Percentiles rank a stretch among this genome's conserved stretches.
These are phyloP conservation scores for Mycena maculata DNA, from an alignment of 768 basidiomycete genomes.

Conservation along the genomic window DNA sequence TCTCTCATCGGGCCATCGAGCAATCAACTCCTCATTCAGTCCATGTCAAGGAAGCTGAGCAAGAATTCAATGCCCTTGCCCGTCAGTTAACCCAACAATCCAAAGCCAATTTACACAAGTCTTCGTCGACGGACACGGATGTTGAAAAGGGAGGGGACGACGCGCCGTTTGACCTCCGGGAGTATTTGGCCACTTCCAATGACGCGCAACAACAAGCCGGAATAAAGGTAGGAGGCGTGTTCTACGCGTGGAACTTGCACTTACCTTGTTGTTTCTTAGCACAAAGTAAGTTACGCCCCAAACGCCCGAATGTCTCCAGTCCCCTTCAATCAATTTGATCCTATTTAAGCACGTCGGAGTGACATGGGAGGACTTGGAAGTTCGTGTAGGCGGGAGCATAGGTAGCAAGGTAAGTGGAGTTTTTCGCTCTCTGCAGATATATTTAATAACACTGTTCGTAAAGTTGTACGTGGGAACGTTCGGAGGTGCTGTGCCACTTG, in stretches of 20 bases:
- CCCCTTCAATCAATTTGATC: background rate
- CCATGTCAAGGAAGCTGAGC: slow-evolving; percentile 62
- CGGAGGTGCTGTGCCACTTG: slow-evolving; percentile 52
- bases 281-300: slow-evolving; percentile 37
- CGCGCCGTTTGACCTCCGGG: slow-evolving; percentile 68
- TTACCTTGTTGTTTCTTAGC: slow-evolving; percentile 12
- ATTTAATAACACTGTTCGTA: background rate
- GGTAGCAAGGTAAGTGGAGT: slow-evolving; percentile 62
- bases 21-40: slow-evolving; percentile 48
- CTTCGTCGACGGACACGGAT: slow-evolving; percentile 48
- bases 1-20: background rate
- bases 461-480: slow-evolving; percentile 72
- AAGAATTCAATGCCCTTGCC: slow-evolving; percentile 66
- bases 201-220: slow-evolving; percentile 74
- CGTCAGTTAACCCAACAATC: slow-evolving; percentile 50
- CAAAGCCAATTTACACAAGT: slow-evolving; percentile 13
- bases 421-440: background rate
- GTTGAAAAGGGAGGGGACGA: slow-evolving; percentile 41
- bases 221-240: slow-evolving; percentile 57
- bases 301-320: background rate
- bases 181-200: slow-evolving; percentile 75
- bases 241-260: background rate
- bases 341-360: slow-evolving; percentile 71
- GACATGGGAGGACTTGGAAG: slow-evolving; percentile 77
- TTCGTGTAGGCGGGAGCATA: slow-evolving; percentile 66